Conservation (phyloP, 139 green algal species). For the Coccomyxa sp. region DNA sequence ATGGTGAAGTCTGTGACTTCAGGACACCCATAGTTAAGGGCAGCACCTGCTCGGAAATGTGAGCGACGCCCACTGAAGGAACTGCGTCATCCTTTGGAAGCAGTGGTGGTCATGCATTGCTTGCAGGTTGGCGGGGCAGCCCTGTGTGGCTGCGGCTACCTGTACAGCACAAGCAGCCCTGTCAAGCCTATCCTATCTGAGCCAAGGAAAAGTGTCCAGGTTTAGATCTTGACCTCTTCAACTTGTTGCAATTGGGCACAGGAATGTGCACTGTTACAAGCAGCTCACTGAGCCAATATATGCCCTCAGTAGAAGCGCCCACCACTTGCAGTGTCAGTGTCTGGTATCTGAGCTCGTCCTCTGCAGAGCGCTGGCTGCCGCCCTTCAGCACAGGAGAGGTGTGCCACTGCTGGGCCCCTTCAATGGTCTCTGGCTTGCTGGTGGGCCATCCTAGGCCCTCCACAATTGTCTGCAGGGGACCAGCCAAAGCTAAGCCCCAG, state of each 20-base stretch:
- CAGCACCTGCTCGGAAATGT: neutral
- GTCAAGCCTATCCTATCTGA: neutral
- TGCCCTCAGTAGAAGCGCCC: neutral
- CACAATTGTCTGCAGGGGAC: neutral
- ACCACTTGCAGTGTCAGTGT: constrained; percentile 29
- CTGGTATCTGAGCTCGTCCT: constrained; percentile 27
- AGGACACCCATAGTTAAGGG: too few relatives aligned
- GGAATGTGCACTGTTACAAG: neutral
- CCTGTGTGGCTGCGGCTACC: constrained; percentile 3
- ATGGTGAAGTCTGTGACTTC: too few relatives aligned
- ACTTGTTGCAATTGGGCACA: neutral
- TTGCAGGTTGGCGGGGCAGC: constrained; percentile 2
- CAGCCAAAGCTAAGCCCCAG: neutral
- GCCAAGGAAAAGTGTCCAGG: neutral
- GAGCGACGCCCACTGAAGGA: constrained; percentile 37
- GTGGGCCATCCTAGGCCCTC: constrained; percentile 15
- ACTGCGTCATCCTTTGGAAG: constrained; percentile 26
- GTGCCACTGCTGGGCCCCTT: too few relatives aligned
- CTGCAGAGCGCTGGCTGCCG: neutral
- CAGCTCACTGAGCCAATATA: neutral
- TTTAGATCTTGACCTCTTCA: neutral
- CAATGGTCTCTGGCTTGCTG: neutral
- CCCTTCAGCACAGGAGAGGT: neutral
- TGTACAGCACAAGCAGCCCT: constrained; percentile 7
- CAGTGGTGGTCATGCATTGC: constrained; percentile 4